Evolutionary conservation across 495 filamentous ascomycete genomes (phyloP).

Genomic region (Aspergillus ostianus): DNA sequence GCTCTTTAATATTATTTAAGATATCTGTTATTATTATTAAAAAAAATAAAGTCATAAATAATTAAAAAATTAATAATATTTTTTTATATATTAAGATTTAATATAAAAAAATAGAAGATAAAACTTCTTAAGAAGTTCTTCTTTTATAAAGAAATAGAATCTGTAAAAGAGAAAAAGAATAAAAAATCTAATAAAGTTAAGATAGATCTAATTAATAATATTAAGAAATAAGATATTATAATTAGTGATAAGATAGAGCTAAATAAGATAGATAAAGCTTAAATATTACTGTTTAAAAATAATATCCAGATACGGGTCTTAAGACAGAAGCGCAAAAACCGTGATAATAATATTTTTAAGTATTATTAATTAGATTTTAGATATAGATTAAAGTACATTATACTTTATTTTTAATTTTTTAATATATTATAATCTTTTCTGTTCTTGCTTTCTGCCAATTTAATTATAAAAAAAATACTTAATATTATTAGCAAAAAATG

Average conservation of each 20-base stretch:
- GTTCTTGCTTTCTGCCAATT: background rate
- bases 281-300: background rate
- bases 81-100: no score
- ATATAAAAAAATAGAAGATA: no score
- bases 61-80: no score
- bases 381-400: background rate
- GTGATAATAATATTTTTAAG: background rate
- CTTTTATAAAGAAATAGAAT: background rate
- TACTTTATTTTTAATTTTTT: no score
- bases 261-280: background rate
- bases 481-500: background rate
- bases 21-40: no score
- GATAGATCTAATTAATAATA: background rate
- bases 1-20: no score
- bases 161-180: constrained; percentile 2
- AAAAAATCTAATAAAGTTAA: background rate
- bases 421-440: background rate
- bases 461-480: background rate
- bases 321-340: background rate
- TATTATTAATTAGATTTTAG: background rate
- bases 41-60: no score
- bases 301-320: background rate
- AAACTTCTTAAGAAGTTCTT: background rate
- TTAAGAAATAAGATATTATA: background rate
- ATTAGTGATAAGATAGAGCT: background rate